phyloP scores from a whole-genome alignment of 306 rosid species.

The Dalbergia cultrata region DNA sequence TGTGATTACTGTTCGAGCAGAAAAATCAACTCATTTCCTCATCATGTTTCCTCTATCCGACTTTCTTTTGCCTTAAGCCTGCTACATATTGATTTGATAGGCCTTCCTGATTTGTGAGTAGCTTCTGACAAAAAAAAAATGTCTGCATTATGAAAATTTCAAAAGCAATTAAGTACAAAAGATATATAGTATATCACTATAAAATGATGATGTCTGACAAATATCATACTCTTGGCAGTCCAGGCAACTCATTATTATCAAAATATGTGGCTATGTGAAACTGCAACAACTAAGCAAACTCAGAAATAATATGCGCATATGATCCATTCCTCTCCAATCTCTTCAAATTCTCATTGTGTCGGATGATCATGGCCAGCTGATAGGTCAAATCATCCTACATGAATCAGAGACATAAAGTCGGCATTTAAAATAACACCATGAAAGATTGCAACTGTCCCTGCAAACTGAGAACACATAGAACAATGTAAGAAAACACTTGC shows the following conservation, averaged over 20 bases:
- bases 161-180: slow-evolving; percentile 5
- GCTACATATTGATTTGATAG: slow-evolving; percentile 97
- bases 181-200: slow-evolving; percentile 5
- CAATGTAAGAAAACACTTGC: too few species aligned
- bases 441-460: too few species aligned
- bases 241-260: slow-evolving; percentile 97
- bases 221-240: slow-evolving; percentile 89
- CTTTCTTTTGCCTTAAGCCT: slow-evolving; percentile 99
- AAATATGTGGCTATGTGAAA: slow-evolving; percentile 97
- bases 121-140: slow-evolving; percentile 61
- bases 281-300: slow-evolving; percentile 95
- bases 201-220: too few species aligned
- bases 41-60: slow-evolving; percentile 98
- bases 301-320: slow-evolving; percentile 96
- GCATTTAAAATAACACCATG: not conserved
- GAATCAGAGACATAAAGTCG: slow-evolving; percentile 38
- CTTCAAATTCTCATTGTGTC: slow-evolving; percentile 93
- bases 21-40: slow-evolving; percentile 98
- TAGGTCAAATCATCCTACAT: slow-evolving; percentile 95
- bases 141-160: slow-evolving; percentile 7
- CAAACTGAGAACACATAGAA: too few species aligned
- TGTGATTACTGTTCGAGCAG: slow-evolving; percentile 97
- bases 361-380: slow-evolving; percentile 97
- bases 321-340: slow-evolving; percentile 96
- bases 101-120: slow-evolving; percentile 93